Base-by-base conservation (phyloP, 2,329 filamentous ascomycete species). In the Annulohypoxylon truncatum region DNA sequence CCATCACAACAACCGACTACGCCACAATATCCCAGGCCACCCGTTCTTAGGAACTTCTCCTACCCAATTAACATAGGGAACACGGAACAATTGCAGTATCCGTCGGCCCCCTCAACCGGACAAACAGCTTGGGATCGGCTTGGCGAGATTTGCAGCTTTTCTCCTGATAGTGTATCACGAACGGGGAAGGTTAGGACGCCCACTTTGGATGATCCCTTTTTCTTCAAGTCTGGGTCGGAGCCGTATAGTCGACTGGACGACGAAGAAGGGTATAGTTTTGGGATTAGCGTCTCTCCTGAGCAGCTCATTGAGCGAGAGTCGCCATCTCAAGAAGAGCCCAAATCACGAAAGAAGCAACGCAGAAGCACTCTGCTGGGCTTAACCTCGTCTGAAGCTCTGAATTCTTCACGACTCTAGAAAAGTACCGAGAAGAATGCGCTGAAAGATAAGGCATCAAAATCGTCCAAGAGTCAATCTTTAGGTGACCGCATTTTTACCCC, bases 11-110 rank as follows among this genome's bases (percentile, higher is more conserved):
- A 51, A 24, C 53, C 64, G 6, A 57, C 51, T 33, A 61, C 58
- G 26, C 60, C 68, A 22, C 72, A 53, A 46, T 47, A 47, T 10
- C 46, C 38, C 13, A 61, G 60, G 15, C 66, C 68, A 13, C 73
- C 72, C 33, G 65, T 74, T 3, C 29, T 72, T 28, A 69, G 75
- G 47, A 77, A 77, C 31, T 77, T 77, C 64, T 77, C 75, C 20
- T 77, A 77, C 56, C 76, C 76, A 15, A 75, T 65, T 12, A 71
- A 67, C 44, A 53, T 76, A 22, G 56, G 66, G 13, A 67, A 40
- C 26, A 56, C 47, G 13, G 47, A 44, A 12, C 56, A 57, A 10
- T 48, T 53, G 8, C 29, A 57, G 3, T 64, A 52, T 29, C 61
- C 65, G 13, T 42, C 61, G 10, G 13, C 24, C 13, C 26, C 46